Evolutionary conservation across 805 yeast genomes (phyloP).

Genomic region (Myxozyma lipomycoides): DNA sequence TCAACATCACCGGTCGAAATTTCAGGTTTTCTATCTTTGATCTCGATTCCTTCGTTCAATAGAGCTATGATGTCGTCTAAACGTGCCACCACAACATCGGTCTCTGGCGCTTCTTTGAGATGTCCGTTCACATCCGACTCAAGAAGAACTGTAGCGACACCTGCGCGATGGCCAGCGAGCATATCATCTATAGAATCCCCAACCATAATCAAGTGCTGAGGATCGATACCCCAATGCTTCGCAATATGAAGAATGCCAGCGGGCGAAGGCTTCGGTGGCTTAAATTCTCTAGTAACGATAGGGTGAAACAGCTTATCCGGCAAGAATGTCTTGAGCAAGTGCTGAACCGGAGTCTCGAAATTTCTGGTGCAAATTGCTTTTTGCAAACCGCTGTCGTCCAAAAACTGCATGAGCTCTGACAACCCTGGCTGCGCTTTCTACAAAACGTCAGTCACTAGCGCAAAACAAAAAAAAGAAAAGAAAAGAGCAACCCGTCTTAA

Average conservation of each 20-base stretch:
- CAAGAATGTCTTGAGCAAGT: conserved; percentile 47
- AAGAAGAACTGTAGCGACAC: conserved; percentile 54
- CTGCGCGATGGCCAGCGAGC: conserved; percentile 61
- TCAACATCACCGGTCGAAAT: conserved; percentile 10
- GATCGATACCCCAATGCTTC: conserved; percentile 44
- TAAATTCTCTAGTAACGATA: conserved; percentile 57
- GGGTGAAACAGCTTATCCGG: conserved; percentile 47
- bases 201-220: conserved; percentile 56
- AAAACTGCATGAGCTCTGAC: conserved; percentile 22
- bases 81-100: conserved; percentile 22
- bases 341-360: conserved; percentile 50
- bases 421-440: conserved; percentile 38
- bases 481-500: conserved; percentile 1
- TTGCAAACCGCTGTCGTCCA: conserved; percentile 37
- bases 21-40: conserved; percentile 11
- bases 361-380: conserved; percentile 65
- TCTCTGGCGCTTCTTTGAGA: conserved; percentile 39
- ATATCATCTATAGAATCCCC: conserved; percentile 73
- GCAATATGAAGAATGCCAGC: conserved; percentile 59
- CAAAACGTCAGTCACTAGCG: not conserved
- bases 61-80: conserved; percentile 25
- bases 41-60: conserved; percentile 22
- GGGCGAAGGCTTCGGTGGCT: conserved; percentile 67
- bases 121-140: conserved; percentile 50
- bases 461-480: not conserved